Conservation (phyloP, 1,284 basidiomycete genomes). For the Hortiboletus rubellus region DNA sequence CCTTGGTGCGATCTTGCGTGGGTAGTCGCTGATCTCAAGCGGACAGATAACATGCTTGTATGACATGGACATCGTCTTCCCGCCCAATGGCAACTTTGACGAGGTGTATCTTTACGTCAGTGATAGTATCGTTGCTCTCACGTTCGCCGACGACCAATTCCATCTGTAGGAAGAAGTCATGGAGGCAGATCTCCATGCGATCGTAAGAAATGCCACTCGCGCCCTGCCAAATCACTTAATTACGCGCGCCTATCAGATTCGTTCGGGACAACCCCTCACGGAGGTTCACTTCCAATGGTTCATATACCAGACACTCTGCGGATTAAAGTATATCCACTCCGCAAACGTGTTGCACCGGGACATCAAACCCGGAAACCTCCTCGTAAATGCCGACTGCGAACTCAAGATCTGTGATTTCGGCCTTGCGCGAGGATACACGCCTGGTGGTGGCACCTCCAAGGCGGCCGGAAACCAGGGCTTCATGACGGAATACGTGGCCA, state of each 20-base stretch:
- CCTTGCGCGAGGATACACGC: constrained; percentile 91
- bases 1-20: constrained; percentile 14
- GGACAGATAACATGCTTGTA: constrained; percentile 86
- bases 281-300: constrained; percentile 99
- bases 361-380: constrained; percentile 93
- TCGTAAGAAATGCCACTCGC: constrained; percentile 53
- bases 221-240: background rate
- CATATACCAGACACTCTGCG: constrained; percentile 98
- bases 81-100: constrained; percentile 86
- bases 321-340: constrained; percentile 98
- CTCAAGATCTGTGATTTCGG: constrained; percentile 99
- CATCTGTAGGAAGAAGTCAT: constrained; percentile 85
- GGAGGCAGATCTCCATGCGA: constrained; percentile 99
- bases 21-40: constrained; percentile 5
- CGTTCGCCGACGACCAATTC: background rate
- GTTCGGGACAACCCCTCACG: constrained; percentile 95
- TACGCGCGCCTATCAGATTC: constrained; percentile 61
- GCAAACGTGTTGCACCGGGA: constrained; percentile 98
- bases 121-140: constrained; percentile 15
- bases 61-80: constrained; percentile 96
- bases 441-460: constrained; percentile 69
- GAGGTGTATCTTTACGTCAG: constrained; percentile 92
- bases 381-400: constrained; percentile 98
- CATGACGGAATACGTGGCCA: constrained; percentile 99
- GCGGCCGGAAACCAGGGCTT: constrained; percentile 87